Evolutionary conservation across 2,329 filamentous ascomycete species (phyloP).

Genomic region (Coniochaeta hoffmannii): DNA sequence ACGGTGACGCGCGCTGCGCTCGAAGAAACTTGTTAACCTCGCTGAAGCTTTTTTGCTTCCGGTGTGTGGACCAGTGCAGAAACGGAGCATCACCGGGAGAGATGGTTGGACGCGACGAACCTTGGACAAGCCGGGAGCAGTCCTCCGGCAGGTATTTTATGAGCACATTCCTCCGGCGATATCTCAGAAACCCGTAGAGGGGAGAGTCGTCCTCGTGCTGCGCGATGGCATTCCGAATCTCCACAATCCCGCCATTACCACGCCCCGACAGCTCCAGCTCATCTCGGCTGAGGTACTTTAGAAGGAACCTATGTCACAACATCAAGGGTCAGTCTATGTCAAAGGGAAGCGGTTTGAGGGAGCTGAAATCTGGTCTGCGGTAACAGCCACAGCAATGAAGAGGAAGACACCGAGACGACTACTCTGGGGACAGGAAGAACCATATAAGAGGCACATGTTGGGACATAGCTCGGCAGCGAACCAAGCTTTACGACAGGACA

Average conservation of each 20-base stretch:
- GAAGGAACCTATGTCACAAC: conserved; percentile 67
- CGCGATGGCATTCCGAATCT: conserved; percentile 71
- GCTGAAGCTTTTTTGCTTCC: background rate
- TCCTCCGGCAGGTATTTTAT: conserved; percentile 89
- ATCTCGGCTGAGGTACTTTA: conserved; percentile 86
- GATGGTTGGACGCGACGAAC: conserved; percentile 42
- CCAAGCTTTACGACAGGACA: conserved; percentile 3
- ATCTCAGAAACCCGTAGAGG: conserved; percentile 85
- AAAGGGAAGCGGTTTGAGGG: conserved; percentile 3
- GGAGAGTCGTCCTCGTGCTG: conserved; percentile 79
- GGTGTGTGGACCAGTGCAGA: background rate
- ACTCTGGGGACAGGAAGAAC: background rate
- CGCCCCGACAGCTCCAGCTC: conserved; percentile 71
- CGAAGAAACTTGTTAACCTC: conserved; percentile 4
- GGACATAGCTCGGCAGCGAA: background rate
- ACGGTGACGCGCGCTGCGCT: conserved; percentile 70
- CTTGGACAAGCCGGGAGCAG: conserved; percentile 86
- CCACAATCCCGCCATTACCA: conserved; percentile 75
- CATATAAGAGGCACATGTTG: background rate
- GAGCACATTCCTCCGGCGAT: conserved; percentile 81
- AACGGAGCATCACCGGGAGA: background rate
- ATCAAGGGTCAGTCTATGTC: background rate
- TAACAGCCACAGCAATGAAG: background rate
- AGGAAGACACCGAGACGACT: background rate
- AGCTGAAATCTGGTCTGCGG: background rate